Conservation (phyloP, 352 stramenopile genomes). For the Globisporangium okanoganense region DNA sequence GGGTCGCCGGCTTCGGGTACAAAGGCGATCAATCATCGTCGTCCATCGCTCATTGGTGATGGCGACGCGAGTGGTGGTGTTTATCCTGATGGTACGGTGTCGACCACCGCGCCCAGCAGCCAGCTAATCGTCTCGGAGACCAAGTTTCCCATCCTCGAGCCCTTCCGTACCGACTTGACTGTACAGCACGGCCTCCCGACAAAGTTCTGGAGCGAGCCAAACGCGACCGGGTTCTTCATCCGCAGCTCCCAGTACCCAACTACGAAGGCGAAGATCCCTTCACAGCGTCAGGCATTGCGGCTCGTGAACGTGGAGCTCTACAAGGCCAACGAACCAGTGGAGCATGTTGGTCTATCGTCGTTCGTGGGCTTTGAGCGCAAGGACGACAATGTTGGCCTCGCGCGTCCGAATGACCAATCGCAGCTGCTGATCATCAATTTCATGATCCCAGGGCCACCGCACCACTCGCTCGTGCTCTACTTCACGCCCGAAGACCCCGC, state of each 20-base stretch:
- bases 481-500: slow-evolving; percentile 64
- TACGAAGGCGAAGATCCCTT: slow-evolving; percentile 56
- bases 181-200: slow-evolving; percentile 49
- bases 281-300: slow-evolving; percentile 50
- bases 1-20: slow-evolving; percentile 10
- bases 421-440: slow-evolving; percentile 84
- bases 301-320: slow-evolving; percentile 73
- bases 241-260: slow-evolving; percentile 65
- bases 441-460: slow-evolving; percentile 62
- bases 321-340: slow-evolving; percentile 42
- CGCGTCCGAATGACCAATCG: slow-evolving; percentile 21
- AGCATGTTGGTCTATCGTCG: slow-evolving; percentile 66
- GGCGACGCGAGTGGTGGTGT: neutral
- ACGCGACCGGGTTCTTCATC: slow-evolving; percentile 55
- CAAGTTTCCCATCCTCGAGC: slow-evolving; percentile 52
- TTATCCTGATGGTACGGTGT: slow-evolving; percentile 15
- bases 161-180: slow-evolving; percentile 59
- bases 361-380: slow-evolving; percentile 42
- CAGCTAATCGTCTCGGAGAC: slow-evolving; percentile 62
- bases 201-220: slow-evolving; percentile 84
- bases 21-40: neutral
- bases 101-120: slow-evolving; percentile 26
- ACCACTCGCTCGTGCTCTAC: slow-evolving; percentile 75
- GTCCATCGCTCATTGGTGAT: neutral
- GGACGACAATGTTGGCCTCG: slow-evolving; percentile 3